phyloP scores from a whole-genome alignment of 164 flowering plant genomes.

The Berberis thunbergii region DNA sequence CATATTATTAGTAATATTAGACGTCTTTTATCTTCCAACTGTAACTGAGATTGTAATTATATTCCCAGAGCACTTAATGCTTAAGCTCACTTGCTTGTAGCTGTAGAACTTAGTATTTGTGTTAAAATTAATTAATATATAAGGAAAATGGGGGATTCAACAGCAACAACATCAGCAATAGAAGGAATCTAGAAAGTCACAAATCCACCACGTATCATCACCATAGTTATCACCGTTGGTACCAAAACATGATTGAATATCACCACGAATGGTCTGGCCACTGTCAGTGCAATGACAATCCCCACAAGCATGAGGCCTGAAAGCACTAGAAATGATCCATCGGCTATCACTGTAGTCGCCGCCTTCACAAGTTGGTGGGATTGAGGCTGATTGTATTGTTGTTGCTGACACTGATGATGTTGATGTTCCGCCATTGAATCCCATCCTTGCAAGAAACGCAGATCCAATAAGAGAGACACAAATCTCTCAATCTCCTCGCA shows the following conservation, averaged over 20 bases:
- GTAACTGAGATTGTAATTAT: too few species aligned
- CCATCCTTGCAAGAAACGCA: too few species aligned
- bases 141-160: too few species aligned
- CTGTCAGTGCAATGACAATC: conserved; percentile 15
- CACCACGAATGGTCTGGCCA: conserved; percentile 21
- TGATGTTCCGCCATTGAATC: neutral
- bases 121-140: too few species aligned
- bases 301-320: conserved; percentile 19
- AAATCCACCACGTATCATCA: conserved; percentile 15
- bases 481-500: too few species aligned
- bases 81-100: too few species aligned
- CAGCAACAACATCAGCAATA: too few species aligned
- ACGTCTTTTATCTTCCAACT: too few species aligned
- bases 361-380: conserved; percentile 11
- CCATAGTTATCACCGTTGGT: conserved; percentile 15
- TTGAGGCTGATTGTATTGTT: neutral
- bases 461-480: too few species aligned
- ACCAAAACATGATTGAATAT: conserved; percentile 21
- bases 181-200: neutral
- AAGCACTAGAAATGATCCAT: conserved; percentile 14
- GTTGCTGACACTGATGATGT: neutral
- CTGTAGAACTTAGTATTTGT: too few species aligned
- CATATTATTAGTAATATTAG: too few species aligned
- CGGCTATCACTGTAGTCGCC: conserved; percentile 17
- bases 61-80: too few species aligned